Conservation (phyloP, 23 red algal genomes). For the Gracilaria domingensis region DNA sequence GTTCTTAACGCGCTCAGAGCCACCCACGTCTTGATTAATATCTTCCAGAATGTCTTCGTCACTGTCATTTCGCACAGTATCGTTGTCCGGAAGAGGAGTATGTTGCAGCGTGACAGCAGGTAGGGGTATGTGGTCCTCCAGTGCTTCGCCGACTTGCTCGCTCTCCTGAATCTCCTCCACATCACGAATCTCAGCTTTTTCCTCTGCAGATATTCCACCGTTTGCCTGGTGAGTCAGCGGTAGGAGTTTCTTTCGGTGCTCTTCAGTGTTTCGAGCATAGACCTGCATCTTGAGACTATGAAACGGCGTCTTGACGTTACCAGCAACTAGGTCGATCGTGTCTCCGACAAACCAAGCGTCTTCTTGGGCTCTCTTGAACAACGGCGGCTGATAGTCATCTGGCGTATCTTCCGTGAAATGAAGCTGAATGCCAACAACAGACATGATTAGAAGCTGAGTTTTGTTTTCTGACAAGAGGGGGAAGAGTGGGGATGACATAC, state of each 20-base stretch:
- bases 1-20: too few species aligned
- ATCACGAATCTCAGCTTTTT: too few species aligned
- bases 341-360: constrained; percentile 49
- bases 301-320: constrained; percentile 46
- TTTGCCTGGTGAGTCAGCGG: background rate
- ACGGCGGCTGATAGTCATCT: constrained; percentile 56
- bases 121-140: too few species aligned
- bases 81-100: too few species aligned
- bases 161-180: too few species aligned
- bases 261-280: constrained; percentile 9
- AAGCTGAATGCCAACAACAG: background rate
- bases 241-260: constrained; percentile 2
- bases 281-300: constrained; percentile 46
- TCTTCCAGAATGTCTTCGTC: too few species aligned
- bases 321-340: constrained; percentile 8
- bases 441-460: too few species aligned
- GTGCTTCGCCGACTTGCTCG: too few species aligned
- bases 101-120: too few species aligned
- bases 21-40: too few species aligned
- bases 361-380: constrained; percentile 29
- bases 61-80: too few species aligned
- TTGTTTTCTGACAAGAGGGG: too few species aligned
- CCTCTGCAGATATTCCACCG: background rate
- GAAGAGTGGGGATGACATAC: constrained; percentile 5
- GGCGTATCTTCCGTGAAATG: constrained; percentile 52